phyloP scores from a whole-genome alignment of 257 asterid species.

The Solanum dulcamara region DNA sequence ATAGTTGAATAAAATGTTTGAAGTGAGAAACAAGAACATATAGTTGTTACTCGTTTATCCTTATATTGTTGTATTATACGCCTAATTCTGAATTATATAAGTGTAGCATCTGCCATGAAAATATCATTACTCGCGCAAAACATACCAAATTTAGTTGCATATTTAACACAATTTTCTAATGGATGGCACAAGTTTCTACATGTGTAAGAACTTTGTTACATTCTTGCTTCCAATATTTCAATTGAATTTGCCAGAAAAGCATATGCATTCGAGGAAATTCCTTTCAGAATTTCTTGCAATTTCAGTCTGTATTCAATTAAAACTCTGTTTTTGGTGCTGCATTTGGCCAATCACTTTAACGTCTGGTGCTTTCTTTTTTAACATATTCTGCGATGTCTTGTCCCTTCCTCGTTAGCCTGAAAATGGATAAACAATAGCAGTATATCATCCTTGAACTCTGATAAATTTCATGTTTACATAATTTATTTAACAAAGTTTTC shows the following conservation, averaged over 20 bases:
- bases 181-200: not conserved
- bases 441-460: not conserved
- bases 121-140: not conserved
- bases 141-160: not conserved
- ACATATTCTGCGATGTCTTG: constrained; percentile 53
- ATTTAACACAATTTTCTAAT: no score
- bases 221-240: not conserved
- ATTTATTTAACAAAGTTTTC: not conserved
- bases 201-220: not conserved
- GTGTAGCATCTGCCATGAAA: not conserved
- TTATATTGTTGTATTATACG: not conserved
- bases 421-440: not conserved
- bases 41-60: no score
- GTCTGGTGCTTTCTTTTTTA: constrained; percentile 53
- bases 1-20: not conserved
- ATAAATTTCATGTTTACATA: not conserved
- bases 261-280: constrained; percentile 50
- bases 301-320: constrained; percentile 5
- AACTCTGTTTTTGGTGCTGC: constrained; percentile 7
- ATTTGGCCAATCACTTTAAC: constrained; percentile 31
- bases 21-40: no score
- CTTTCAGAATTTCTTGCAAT: constrained; percentile 16
- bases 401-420: constrained; percentile 40
- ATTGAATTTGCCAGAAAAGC: constrained; percentile 38
- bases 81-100: not conserved